phyloP scores from a whole-genome alignment of 768 basidiomycete genomes.

The Lentinula boryana region DNA sequence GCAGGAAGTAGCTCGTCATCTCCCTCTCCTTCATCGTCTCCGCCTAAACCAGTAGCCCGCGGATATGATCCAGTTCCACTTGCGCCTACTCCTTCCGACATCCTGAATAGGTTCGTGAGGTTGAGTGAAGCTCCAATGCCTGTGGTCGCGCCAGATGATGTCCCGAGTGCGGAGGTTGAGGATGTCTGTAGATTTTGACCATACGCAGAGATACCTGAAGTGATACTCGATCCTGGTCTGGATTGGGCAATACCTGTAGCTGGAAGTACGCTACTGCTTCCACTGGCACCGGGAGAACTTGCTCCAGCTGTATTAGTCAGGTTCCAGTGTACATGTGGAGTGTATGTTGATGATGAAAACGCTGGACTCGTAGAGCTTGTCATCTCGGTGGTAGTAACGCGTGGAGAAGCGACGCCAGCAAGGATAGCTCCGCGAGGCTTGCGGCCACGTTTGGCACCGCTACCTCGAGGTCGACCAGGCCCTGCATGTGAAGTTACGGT shows the following conservation, averaged over 20 bases:
- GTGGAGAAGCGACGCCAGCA: slow-evolving; percentile 17
- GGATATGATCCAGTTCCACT: slow-evolving; percentile 5
- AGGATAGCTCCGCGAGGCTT: slow-evolving; percentile 35
- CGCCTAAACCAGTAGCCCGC: slow-evolving; percentile 7
- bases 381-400: slow-evolving; percentile 21
- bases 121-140: background rate
- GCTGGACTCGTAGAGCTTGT: slow-evolving; percentile 13
- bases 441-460: slow-evolving; percentile 38
- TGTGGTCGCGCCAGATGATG: background rate
- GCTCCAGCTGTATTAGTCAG: slow-evolving; percentile 12
- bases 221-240: background rate
- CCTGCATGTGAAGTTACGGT: background rate
- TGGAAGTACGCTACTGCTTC: slow-evolving; percentile 7
- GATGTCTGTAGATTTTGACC: background rate
- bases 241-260: slow-evolving; percentile 6
- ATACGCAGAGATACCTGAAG: slow-evolving; percentile 2
- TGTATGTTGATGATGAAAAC: slow-evolving; percentile 20
- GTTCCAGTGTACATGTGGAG: slow-evolving; percentile 33
- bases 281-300: background rate
- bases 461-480: background rate
- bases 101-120: background rate
- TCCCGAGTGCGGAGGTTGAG: background rate
- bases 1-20: slow-evolving; percentile 77
- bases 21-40: slow-evolving; percentile 59
- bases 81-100: background rate